Evolutionary conservation across 78 protist species (phyloP).

Genomic region (Dictyostelium capitatum): DNA sequence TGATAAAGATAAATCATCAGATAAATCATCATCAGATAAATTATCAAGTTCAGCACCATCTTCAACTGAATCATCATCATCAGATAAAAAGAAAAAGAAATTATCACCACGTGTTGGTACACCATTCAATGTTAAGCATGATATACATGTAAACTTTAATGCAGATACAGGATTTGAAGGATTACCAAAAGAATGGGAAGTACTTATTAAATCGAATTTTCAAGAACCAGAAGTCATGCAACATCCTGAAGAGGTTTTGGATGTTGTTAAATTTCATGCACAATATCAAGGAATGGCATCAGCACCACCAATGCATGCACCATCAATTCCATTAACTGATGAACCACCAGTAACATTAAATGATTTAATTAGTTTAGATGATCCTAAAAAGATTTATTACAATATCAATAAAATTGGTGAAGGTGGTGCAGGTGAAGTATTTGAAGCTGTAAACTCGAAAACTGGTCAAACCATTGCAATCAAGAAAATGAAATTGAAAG

Average conservation of each 20-base stretch:
- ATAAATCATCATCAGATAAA: neutral
- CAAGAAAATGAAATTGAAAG: constrained; percentile 85
- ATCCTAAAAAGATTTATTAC: constrained; percentile 80
- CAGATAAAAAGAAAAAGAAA: constrained; percentile 42
- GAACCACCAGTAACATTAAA: constrained; percentile 73
- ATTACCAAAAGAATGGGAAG: constrained; percentile 84
- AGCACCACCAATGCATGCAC: constrained; percentile 32
- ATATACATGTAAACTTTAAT: constrained; percentile 80
- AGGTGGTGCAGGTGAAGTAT: constrained; percentile 90
- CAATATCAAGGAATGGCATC: constrained; percentile 39
- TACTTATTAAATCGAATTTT: constrained; percentile 81
- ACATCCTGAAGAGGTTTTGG: constrained; percentile 78
- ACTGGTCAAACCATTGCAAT: constrained; percentile 81
- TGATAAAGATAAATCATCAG: neutral
- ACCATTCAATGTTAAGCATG: constrained; percentile 83
- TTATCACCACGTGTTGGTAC: constrained; percentile 80
- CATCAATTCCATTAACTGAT: constrained; percentile 32
- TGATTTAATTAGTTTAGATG: constrained; percentile 79
- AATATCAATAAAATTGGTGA: constrained; percentile 89
- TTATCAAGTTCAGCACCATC: neutral
- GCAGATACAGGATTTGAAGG: constrained; percentile 85
- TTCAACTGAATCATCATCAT: neutral
- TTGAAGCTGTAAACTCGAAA: constrained; percentile 52
- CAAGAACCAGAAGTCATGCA: constrained; percentile 84
- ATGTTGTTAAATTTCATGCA: constrained; percentile 82